phyloP scores from a whole-genome alignment of 2,329 filamentous ascomycete species.

The Huntiella savannae region DNA sequence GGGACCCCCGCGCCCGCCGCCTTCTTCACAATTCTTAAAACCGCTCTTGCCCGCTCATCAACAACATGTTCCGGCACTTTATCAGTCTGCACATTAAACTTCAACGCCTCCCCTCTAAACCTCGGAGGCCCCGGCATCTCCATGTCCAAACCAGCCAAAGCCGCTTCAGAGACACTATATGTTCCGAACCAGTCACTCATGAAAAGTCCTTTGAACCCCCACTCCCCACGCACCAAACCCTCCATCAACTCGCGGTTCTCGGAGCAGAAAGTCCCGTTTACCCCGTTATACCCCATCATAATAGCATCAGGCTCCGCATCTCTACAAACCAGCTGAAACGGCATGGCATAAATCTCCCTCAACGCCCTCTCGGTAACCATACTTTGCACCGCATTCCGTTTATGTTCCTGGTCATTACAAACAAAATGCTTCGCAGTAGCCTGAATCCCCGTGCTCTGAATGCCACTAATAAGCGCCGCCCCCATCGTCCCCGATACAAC shows the following conservation, averaged over 20 bases:
- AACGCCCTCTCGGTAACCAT: slow-evolving; percentile 36
- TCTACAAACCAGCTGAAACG: slow-evolving; percentile 37
- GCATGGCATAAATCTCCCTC: slow-evolving; percentile 38
- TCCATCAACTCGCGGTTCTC: slow-evolving; percentile 33
- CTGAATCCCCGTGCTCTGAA: slow-evolving; percentile 35
- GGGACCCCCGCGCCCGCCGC: slow-evolving; percentile 33
- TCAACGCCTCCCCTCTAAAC: slow-evolving; percentile 30
- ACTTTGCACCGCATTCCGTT: slow-evolving; percentile 34
- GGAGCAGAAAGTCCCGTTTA: slow-evolving; percentile 37
- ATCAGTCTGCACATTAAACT: slow-evolving; percentile 33
- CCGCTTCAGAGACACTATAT: slow-evolving; percentile 32
- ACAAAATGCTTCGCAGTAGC: slow-evolving; percentile 43
- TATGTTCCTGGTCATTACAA: slow-evolving; percentile 42
- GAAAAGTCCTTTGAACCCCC: slow-evolving; percentile 36
- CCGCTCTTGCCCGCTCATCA: slow-evolving; percentile 36
- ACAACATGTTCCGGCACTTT: slow-evolving; percentile 36
- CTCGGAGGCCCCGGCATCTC: slow-evolving; percentile 40
- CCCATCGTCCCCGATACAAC: slow-evolving; percentile 36
- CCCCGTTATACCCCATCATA: slow-evolving; percentile 41
- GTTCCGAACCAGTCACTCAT: slow-evolving; percentile 43
- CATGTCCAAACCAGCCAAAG: slow-evolving; percentile 33
- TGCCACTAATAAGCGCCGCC: slow-evolving; percentile 32
- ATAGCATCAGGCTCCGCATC: slow-evolving; percentile 32
- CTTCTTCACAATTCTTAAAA: slow-evolving; percentile 41
- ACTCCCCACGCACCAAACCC: slow-evolving; percentile 33